Base-by-base conservation (phyloP, 1,284 basidiomycete species). In the Flammula alnicola region DNA sequence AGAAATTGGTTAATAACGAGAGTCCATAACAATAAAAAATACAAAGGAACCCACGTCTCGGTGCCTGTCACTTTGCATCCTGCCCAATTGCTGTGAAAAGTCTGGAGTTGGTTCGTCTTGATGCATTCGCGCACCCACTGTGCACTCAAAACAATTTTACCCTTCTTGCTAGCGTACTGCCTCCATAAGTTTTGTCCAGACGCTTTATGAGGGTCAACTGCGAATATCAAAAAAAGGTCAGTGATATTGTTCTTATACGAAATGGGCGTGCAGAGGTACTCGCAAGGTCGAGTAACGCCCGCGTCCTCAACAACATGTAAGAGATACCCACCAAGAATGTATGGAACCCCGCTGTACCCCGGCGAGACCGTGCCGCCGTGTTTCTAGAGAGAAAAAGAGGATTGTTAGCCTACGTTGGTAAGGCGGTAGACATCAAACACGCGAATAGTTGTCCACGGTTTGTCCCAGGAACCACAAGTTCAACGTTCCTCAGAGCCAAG, bases 151-250 rank as follows among this genome's bases (percentile, higher is more conserved):
- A 92, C 79, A 35, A 90, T 75, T 63, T 91, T 91, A 26, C 79
- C 82, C 65, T 88, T 91, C 70, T 90, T 91, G 37, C 78, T 77
- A 3, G 76, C 79, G 64, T 88, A 91, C 60, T 89, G 86, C 25
- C 87, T 79, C 65, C 80, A 90, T 2, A 92, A 65, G 58, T 81
- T 89, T 64, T 91, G 88, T 3, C 89, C 90, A n/a, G 87, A 86
- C 50, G 82, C 75, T 59, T 84, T 87, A 57, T 83, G 77, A 5
- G 90, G 85, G 59, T 91, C 83, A 54, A 88, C 86, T 87, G 55
- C 62, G 55, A 53, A 56, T 50, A 27, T 20, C 5, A 30, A 10
- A 35, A 11, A 12, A 27, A n/a, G 4, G 17, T n/a, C n/a, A n/a
- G n/a, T n/a, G n/a, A n/a, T n/a, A n/a, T n/a, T n/a, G n/a, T n/a